Evolutionary conservation across 208 protist species (phyloP), one percentile per base, ranked within the genome.

Genomic region (Naegleria fowleri): DNA sequence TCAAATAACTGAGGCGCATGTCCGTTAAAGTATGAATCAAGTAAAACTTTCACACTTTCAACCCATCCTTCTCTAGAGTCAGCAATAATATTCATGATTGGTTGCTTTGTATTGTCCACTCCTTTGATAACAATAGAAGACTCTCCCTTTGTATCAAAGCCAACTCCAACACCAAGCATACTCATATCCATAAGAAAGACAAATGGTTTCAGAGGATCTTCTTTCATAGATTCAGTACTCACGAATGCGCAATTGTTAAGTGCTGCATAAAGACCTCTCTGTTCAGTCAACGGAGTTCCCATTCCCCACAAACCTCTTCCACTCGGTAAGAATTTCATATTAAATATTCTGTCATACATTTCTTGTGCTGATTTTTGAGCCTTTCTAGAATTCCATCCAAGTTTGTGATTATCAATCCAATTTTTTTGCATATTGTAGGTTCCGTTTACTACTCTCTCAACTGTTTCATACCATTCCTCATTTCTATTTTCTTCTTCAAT

Each of bases 201-300:
- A 85, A 97, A 97, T 0, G 96, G 96, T 41, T 93, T 94, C 55
- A 92, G 88, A 38, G 91, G 88, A 38, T 92, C 75, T 11, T 59
- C 39, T 36, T 86, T 59, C 16, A 94, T 88, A 19, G 55, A 33
- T 7, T 90, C 48, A 6, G 94, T 95, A n/a, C 22, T 67, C 2
- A 95, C 94, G 33, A 95, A 95, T 36, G 94, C 93, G 76, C 95
- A 97, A 90, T 97, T 97, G 90, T 97, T 97, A 0, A 97, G 88
- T 22, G 96, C 95, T 2, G 96, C 96, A 76, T 92, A 96, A 0
- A 97, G 90, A 11, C 88, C 86, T 36, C 91, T 86, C 38, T 97
- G 91, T 83, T 96, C 94, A 11, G 95, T 97, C 3, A 96, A 58
- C 15, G 84, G 52, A 0, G 91, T 92, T 38, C 96, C 96, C 96